phyloP scores from a whole-genome alignment of 2,329 filamentous ascomycete species.

The Neurospora sp. region DNA sequence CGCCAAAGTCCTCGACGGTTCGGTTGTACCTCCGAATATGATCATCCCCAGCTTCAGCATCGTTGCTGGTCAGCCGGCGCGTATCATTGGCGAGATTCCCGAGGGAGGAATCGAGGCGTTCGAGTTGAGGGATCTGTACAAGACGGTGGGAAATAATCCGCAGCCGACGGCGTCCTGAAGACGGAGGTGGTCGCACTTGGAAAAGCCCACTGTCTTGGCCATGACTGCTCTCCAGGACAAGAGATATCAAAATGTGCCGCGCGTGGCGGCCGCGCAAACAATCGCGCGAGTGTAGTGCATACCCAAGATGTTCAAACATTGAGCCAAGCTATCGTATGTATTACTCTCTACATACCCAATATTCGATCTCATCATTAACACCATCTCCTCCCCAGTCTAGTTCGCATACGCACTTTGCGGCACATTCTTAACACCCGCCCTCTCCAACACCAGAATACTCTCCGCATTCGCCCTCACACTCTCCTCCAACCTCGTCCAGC shows the following conservation, averaged over 20 bases:
- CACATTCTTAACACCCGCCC: constrained; percentile 2
- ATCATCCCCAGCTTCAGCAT: constrained; percentile 88
- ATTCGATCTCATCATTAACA: not conserved
- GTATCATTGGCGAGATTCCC: constrained; percentile 71
- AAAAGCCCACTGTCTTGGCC: not conserved
- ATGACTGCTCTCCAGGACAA: not conserved
- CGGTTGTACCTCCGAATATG: constrained; percentile 78
- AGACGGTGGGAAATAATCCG: constrained; percentile 51
- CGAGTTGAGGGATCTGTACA: constrained; percentile 55
- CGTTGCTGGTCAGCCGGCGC: constrained; percentile 73
- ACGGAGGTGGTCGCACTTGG: not conserved
- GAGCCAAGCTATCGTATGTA: not conserved
- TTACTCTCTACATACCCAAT: not conserved
- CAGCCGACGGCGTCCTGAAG: constrained; percentile 28
- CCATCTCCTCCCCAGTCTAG: not conserved
- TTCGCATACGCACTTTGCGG: not conserved
- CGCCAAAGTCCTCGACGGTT: constrained; percentile 75
- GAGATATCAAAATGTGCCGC: not conserved
- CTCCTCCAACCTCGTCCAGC: constrained; percentile 24
- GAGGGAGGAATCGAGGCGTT: constrained; percentile 59
- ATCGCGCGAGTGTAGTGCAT: not conserved
- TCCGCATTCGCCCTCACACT: constrained; percentile 20
- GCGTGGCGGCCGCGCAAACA: not conserved
- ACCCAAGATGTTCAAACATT: not conserved
- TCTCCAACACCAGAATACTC: constrained; percentile 13